These are phyloP conservation scores for Yamadazyma triangularis DNA, from an alignment of 1,139 yeast species.

Conservation along the genomic window DNA sequence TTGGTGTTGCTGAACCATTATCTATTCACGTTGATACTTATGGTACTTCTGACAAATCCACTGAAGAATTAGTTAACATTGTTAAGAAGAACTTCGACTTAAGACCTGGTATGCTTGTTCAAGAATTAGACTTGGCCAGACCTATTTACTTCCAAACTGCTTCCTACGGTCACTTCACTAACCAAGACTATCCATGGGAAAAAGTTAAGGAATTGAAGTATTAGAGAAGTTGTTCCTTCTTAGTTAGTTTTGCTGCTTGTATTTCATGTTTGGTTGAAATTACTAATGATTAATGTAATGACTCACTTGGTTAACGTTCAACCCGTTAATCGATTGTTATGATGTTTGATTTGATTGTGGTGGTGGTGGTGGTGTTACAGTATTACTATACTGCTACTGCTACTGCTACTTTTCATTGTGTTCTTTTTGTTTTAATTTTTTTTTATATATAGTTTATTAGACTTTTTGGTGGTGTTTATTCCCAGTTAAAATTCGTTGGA, in stretches of 20 bases:
- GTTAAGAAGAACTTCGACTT: constrained; percentile 93
- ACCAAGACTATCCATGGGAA: constrained; percentile 99
- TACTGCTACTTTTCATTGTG: too few relatives aligned
- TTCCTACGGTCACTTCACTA: constrained; percentile 98
- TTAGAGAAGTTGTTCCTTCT: constrained; percentile 32
- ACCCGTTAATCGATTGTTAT: constrained; percentile 38
- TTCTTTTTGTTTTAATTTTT: too few relatives aligned
- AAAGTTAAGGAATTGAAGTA: constrained; percentile 85
- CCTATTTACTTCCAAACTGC: constrained; percentile 99
- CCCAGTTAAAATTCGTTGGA: constrained; percentile 15
- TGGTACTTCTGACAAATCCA: constrained; percentile 89
- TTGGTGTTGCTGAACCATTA: constrained; percentile 99
- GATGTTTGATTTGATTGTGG: constrained; percentile 4
- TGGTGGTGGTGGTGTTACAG: too few relatives aligned
- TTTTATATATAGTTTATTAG: constrained; percentile 15
- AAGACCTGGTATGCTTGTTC: constrained; percentile 99
- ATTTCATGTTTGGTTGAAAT: constrained; percentile 16
- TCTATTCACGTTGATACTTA: constrained; percentile 96
- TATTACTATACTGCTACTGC: too few relatives aligned
- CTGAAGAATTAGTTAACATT: constrained; percentile 85
- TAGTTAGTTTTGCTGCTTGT: too few relatives aligned
- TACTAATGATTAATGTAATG: constrained; percentile 43
- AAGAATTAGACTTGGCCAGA: constrained; percentile 93
- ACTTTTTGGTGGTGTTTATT: constrained; percentile 14
- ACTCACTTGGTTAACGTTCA: constrained; percentile 47